These are phyloP conservation scores for Russula olivacea DNA, from an alignment of 768 basidiomycete species.

Conservation along the genomic window DNA sequence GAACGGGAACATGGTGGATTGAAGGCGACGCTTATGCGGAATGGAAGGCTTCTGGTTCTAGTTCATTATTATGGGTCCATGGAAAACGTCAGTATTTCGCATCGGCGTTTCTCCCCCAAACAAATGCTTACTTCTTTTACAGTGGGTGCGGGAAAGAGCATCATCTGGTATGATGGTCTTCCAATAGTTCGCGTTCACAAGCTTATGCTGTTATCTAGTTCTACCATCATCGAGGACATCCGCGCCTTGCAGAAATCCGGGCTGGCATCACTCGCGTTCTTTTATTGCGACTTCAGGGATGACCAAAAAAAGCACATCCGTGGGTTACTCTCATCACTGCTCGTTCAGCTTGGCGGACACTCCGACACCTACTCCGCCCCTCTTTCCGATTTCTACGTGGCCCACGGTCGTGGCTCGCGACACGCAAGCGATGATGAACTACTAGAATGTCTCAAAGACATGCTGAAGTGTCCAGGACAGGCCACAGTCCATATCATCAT, in stretches of 20 bases:
- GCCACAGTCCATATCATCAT: neutral
- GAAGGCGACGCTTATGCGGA: neutral
- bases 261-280: neutral
- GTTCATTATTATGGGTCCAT: constrained; percentile 4
- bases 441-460: neutral
- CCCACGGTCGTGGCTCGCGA: neutral
- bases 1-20: neutral
- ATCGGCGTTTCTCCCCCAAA: neutral
- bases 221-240: neutral
- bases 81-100: constrained; percentile 2
- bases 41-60: neutral
- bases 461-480: neutral
- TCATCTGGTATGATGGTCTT: neutral
- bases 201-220: neutral
- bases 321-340: neutral
- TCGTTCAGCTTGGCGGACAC: neutral
- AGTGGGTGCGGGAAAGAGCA: constrained; percentile 5
- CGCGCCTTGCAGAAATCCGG: neutral
- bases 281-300: constrained; percentile 7
- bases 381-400: neutral
- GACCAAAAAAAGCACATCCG: neutral
- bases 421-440: neutral
- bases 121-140: neutral
- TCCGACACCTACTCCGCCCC: neutral
- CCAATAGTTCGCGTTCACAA: neutral